Evolutionary conservation across 2,329 filamentous ascomycete species (phyloP), one percentile per base, ranked within the genome.

Genomic region (Pezicula rhizophila): DNA sequence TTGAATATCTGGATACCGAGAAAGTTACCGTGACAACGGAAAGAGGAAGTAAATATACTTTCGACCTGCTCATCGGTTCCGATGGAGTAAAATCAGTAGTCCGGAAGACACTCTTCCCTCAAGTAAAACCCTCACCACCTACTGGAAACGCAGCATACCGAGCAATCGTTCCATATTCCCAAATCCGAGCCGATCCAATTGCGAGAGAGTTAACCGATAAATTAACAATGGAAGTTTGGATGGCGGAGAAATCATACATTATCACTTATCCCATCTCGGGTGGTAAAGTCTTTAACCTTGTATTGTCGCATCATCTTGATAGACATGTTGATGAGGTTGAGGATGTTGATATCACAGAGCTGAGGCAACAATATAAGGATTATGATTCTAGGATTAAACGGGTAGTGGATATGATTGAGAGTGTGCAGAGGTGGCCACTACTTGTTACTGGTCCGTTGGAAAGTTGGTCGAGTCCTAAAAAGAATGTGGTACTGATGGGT

Each of bases 101-200:
- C 3, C 61, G 71, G 23, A 57, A 54, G 23, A 62, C 58, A 0
- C 56, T 74, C 15, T 70, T 72, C 51, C 70, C 70, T 3, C 49
- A 66, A 11, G 64, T 70, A 12, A 59, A 57, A 11, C 70, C 71
- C 2, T 53, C 62, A 25, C 66, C 68, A 37, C 67, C 69, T 5
- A 70, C 68, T 0, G 68, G 61, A 18, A 71, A 73, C 48, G 68
- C 66, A 39, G 71, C 71, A 1, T 74, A 70, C 53, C 63, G 70
- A 44, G 70, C 68, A 4, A 63, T 72, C 15, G 65, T 73, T 1
- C 68, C 70, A 1, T 71, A 68, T 49, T 64, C 67, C 6, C 59
- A 68, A 46, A 63, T 73, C 38, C 61, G 60, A 7, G 51, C 64
- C 37, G 70, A 72, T 45, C 68, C 69, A 4, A 25, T 70, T 8